Conservation (phyloP, 495 filamentous ascomycete species). For the Lepraria neglecta region DNA sequence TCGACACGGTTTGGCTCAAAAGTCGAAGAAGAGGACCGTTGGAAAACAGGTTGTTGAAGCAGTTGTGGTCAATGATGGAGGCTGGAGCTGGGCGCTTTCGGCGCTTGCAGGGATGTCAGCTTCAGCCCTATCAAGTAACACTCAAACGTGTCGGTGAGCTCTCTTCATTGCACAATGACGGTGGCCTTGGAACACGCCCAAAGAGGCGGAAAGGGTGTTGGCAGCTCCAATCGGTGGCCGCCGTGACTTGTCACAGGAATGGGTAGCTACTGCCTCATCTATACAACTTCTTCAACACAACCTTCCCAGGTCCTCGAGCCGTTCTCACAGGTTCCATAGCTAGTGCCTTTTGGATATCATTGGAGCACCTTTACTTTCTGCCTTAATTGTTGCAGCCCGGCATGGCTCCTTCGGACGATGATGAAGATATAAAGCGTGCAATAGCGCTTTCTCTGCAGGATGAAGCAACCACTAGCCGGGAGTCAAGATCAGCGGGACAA, state of each 20-base stretch:
- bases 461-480: neutral
- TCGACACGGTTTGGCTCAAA: neutral
- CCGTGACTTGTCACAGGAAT: neutral
- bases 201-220: neutral
- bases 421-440: conserved; percentile 46
- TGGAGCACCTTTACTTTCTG: neutral
- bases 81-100: conserved; percentile 4
- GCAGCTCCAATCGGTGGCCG: neutral
- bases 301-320: neutral
- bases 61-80: neutral
- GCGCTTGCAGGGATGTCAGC: neutral
- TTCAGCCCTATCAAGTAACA: conserved; percentile 1
- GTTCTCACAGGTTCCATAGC: no score
- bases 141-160: neutral
- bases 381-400: neutral
- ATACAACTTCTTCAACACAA: no score
- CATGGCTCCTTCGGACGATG: conserved; percentile 26
- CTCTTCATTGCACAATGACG: neutral
- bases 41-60: neutral
- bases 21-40: no score
- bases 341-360: no score
- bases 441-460: conserved; percentile 48
- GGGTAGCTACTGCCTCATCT: neutral
- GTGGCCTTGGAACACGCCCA: neutral
- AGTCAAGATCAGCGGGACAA: neutral